These are phyloP conservation scores for Dicorynia guianensis DNA, from an alignment of 306 rosid genomes.

Conservation along the genomic window DNA sequence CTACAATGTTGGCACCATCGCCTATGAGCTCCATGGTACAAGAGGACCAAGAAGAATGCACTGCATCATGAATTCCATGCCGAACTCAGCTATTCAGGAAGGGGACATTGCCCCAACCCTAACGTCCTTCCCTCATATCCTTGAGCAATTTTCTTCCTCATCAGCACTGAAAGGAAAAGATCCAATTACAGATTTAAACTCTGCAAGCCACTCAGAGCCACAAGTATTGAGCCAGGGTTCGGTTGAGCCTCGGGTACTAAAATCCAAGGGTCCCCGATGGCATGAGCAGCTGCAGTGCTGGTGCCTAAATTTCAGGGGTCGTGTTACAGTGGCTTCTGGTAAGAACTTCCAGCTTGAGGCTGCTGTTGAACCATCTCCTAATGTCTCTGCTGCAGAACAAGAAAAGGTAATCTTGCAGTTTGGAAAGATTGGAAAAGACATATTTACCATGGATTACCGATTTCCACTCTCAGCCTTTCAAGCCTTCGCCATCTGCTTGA, in stretches of 20 bases:
- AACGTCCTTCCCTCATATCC: slow-evolving; percentile 50
- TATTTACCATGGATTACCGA: slow-evolving; percentile 90
- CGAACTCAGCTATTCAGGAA: slow-evolving; percentile 73
- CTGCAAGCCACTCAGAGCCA: slow-evolving; percentile 42
- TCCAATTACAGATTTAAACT: slow-evolving; percentile 43
- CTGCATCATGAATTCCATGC: slow-evolving; percentile 71
- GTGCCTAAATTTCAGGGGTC: slow-evolving; percentile 90
- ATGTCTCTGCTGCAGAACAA: slow-evolving; percentile 68
- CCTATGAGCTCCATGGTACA: slow-evolving; percentile 72
- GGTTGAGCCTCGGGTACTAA: slow-evolving; percentile 62
- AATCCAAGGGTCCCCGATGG: slow-evolving; percentile 90
- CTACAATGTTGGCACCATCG: slow-evolving; percentile 59
- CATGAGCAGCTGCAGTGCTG: slow-evolving; percentile 92
- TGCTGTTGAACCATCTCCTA: slow-evolving; percentile 69
- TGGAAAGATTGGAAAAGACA: slow-evolving; percentile 88
- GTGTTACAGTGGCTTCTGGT: slow-evolving; percentile 91
- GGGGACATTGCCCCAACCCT: slow-evolving; percentile 83
- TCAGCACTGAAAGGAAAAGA: slow-evolving; percentile 57
- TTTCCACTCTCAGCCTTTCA: slow-evolving; percentile 93
- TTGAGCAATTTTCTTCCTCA: slow-evolving; percentile 46
- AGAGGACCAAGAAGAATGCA: slow-evolving; percentile 86
- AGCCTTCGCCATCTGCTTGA: slow-evolving; percentile 87
- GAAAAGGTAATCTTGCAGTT: slow-evolving; percentile 86
- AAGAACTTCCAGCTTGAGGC: slow-evolving; percentile 91
- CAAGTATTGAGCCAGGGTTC: slow-evolving; percentile 36